These are phyloP conservation scores for Rutstroemia sp. DNA, from an alignment of 2,329 filamentous ascomycete genomes.

Conservation along the genomic window DNA sequence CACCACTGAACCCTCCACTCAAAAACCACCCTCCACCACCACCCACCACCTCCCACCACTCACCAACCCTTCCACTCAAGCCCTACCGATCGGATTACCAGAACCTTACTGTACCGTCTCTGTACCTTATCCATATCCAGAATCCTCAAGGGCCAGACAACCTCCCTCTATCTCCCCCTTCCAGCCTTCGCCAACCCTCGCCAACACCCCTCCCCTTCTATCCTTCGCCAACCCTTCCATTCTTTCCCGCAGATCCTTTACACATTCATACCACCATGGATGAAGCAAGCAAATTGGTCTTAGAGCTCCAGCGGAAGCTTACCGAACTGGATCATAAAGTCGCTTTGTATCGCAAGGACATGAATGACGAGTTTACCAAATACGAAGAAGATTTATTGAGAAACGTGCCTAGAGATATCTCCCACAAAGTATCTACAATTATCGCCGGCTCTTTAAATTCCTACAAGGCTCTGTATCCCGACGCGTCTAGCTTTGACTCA, in stretches of 20 bases:
- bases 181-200: conserved; percentile 46
- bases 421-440: conserved; percentile 39
- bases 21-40: too few species aligned
- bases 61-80: too few species aligned
- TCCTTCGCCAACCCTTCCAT: too few species aligned
- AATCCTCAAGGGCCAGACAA: too few species aligned
- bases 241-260: conserved; percentile 28
- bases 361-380: conserved; percentile 49
- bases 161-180: not conserved
- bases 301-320: conserved; percentile 30
- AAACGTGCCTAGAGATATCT: conserved; percentile 39
- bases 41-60: too few species aligned
- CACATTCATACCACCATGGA: conserved; percentile 33
- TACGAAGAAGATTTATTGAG: conserved; percentile 45
- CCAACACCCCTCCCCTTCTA: too few species aligned
- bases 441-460: conserved; percentile 27
- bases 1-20: too few species aligned
- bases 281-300: conserved; percentile 39
- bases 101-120: too few species aligned
- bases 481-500: conserved; percentile 17
- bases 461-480: conserved; percentile 22
- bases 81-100: too few species aligned
- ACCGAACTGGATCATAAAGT: conserved; percentile 50
- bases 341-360: conserved; percentile 46
- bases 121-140: too few species aligned